Evolutionary conservation across 208 protist genomes (phyloP), one percentile per base, ranked within the genome.

Genomic region (Leishmania tarentolae): DNA sequence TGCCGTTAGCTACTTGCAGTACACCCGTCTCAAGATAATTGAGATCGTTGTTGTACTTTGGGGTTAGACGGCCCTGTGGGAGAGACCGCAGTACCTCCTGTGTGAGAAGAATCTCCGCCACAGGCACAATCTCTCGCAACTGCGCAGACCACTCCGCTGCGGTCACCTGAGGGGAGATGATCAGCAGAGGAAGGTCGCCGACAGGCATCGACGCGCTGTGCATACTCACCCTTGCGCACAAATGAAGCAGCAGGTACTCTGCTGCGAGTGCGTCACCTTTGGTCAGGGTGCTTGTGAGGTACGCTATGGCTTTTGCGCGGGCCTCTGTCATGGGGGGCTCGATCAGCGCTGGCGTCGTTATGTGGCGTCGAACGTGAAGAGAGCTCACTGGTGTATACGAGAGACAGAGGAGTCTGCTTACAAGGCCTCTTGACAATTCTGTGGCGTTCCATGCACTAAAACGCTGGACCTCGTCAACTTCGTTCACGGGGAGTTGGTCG

Each of bases 1-100:
- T 90, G n/a, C 94, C 94, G 82, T 96, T 93, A 6, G 88, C 92
- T 8, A 97, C 82, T 78, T 97, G 94, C 35, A 97, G 81, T 9
- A 92, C 46, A 70, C 94, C 94, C 1, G 88, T 88, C 4, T 83
- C 85, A 4, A 97, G 87, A 68, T 86, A 91, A 83, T 96, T 97
- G 2, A 73, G 53, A 28, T 82, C 78, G 59, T 79, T 82, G 77
- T 95, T 87, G 69, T 94, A 89, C 40, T 73, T 65, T 21, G 94
- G 92, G 0, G 75, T 79, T 19, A 94, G 80, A 44, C 83, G 85
- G 31, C 79, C 46, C 0, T 52, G 56, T 0, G 59, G 6, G 19
- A 50, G 35, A 0, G 35, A 61, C 8, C 88, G 78, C 65, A 88
- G 69, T 21, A 52, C 74, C 15, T 75, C 74, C 28, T 79, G 83